These are phyloP conservation scores for Colletotrichum musae DNA, from an alignment of 2,329 filamentous ascomycete genomes.

Conservation along the genomic window DNA sequence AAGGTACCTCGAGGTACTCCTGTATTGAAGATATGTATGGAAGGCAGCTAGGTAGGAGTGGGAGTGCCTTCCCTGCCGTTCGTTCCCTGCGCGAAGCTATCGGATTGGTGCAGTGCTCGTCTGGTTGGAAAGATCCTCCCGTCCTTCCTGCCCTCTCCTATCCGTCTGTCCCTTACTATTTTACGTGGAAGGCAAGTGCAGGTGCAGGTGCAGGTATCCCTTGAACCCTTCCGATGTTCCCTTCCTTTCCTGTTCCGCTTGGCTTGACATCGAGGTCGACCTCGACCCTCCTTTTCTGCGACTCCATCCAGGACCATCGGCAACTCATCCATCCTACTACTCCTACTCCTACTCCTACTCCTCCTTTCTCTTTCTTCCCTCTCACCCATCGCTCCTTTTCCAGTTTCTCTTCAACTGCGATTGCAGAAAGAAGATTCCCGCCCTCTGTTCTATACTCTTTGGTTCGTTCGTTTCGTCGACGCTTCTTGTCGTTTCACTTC, in stretches of 20 bases:
- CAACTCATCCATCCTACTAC: not conserved
- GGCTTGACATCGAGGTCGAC: constrained; percentile 4
- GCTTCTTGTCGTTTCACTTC: constrained; percentile 28
- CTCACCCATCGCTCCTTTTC: not conserved
- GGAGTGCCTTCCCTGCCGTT: too few relatives aligned
- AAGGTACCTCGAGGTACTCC: too few relatives aligned
- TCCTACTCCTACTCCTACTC: constrained; percentile 4
- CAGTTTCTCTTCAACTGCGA: constrained; percentile 3
- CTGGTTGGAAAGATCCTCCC: too few relatives aligned
- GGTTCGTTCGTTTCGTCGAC: constrained; percentile 4
- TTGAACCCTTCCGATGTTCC: too few relatives aligned
- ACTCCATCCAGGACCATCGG: constrained; percentile 17
- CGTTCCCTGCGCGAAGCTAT: too few relatives aligned
- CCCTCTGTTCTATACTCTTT: not conserved
- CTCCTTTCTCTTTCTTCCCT: constrained; percentile 1
- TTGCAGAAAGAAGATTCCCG: not conserved
- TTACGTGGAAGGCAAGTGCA: too few relatives aligned
- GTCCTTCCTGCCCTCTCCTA: not conserved
- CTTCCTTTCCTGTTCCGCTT: constrained; percentile 17
- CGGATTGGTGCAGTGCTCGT: too few relatives aligned
- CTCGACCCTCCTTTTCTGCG: constrained; percentile 25
- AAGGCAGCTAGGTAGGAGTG: too few relatives aligned
- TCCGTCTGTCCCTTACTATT: not conserved
- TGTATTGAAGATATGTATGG: too few relatives aligned
- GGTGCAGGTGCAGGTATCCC: too few relatives aligned